Evolutionary conservation across 352 stramenopile genomes (phyloP).

Genomic region (Thraustochytrium sp.): DNA sequence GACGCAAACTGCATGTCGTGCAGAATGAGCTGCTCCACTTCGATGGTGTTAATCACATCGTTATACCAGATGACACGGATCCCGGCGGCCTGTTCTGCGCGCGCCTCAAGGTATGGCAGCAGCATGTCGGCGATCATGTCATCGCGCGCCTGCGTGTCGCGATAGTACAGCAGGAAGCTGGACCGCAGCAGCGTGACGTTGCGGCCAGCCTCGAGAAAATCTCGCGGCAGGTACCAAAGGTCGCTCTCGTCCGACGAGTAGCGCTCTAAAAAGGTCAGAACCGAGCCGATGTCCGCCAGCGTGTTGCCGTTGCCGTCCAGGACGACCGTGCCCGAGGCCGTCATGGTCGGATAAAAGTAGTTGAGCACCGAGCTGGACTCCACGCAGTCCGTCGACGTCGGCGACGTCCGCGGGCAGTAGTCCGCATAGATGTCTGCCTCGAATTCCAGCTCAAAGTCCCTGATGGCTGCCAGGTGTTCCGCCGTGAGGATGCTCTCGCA

Average conservation of each 20-base stretch:
- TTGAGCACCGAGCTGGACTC: conserved; percentile 14
- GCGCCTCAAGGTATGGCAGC: neutral
- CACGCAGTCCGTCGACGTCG: neutral
- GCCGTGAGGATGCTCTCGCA: conserved; percentile 24
- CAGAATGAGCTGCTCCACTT: neutral
- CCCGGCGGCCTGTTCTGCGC: neutral
- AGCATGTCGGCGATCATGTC: neutral
- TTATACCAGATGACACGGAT: conserved; percentile 2
- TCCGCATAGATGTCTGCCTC: neutral
- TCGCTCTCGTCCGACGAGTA: neutral
- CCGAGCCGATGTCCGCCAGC: neutral
- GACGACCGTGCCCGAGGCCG: neutral
- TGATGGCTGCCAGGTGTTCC: neutral
- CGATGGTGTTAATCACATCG: neutral
- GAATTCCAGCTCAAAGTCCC: conserved; percentile 10
- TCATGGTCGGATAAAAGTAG: conserved; percentile 24
- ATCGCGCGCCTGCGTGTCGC: neutral
- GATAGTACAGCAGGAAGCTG: neutral
- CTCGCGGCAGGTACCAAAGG: neutral
- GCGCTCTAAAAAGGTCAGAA: neutral
- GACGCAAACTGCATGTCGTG: conserved; percentile 1
- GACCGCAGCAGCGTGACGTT: neutral
- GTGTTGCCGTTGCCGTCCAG: conserved; percentile 4
- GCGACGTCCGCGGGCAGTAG: neutral
- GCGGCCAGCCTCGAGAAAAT: neutral